Conservation (phyloP, 306 rosid species). For the Crataegus laevigata region DNA sequence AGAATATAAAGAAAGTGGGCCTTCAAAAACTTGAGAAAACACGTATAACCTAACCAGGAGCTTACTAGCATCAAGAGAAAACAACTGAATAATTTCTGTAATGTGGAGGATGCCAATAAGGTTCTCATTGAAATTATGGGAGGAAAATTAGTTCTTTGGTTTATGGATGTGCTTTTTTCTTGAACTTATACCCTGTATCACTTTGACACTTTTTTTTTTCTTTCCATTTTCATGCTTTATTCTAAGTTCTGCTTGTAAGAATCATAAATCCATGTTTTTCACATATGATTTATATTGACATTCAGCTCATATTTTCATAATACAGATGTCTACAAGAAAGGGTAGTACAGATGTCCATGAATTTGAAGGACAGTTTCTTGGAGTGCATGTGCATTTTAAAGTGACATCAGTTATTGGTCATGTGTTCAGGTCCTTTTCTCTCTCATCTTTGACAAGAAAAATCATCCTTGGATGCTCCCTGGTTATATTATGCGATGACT, state of each 20-base stretch:
- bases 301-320: constrained; percentile 7
- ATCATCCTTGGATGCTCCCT: not conserved
- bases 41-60: not conserved
- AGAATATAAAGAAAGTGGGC: too few relatives aligned
- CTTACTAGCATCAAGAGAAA: not conserved
- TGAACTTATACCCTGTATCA: not conserved
- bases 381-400: constrained; percentile 47
- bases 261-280: constrained; percentile 1
- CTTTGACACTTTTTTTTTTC: not conserved
- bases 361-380: constrained; percentile 65
- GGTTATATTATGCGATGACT: not conserved
- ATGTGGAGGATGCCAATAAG: not conserved
- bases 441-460: constrained; percentile 4
- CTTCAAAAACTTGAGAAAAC: too few relatives aligned
- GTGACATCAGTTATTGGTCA: constrained; percentile 98
- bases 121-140: not conserved
- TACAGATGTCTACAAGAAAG: constrained; percentile 79
- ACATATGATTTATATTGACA: not conserved
- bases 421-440: constrained; percentile 65
- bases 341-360: constrained; percentile 88
- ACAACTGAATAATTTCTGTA: not conserved
- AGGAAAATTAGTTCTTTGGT: not conserved
- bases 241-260: not conserved
- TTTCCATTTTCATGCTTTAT: not conserved
- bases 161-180: not conserved